These are phyloP conservation scores for Claviceps arundinis DNA, from an alignment of 2,329 filamentous ascomycete species.

Conservation along the genomic window DNA sequence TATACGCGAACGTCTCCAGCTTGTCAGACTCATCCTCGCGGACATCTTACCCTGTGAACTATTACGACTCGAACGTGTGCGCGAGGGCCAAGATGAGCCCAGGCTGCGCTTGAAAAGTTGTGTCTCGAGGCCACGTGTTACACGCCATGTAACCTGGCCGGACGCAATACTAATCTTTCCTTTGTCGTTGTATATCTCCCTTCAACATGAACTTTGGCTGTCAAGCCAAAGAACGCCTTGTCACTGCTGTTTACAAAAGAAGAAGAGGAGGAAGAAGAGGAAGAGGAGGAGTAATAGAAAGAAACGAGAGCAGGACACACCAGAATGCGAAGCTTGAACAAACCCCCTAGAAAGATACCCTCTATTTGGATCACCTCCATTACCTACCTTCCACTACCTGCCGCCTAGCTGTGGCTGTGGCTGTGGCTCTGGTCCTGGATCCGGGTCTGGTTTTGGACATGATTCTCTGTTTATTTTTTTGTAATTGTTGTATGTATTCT, in stretches of 20 bases:
- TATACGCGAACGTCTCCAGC: too few species aligned
- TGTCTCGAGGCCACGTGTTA: neutral
- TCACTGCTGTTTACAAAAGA: neutral
- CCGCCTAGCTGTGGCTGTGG: too few species aligned
- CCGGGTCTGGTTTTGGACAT: too few species aligned
- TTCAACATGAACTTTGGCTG: constrained; percentile 1
- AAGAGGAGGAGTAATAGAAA: neutral
- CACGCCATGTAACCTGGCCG: neutral
- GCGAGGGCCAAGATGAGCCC: too few species aligned
- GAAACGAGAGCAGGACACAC: neutral
- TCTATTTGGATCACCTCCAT: constrained; percentile 17
- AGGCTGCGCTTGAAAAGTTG: too few species aligned
- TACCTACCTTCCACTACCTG: neutral
- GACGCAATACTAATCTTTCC: neutral
- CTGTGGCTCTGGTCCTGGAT: too few species aligned
- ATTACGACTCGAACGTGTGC: too few species aligned
- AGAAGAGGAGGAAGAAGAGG: neutral
- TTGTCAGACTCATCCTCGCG: too few species aligned
- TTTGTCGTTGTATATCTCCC: constrained; percentile 1
- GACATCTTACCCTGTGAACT: too few species aligned
- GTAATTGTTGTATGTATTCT: too few species aligned
- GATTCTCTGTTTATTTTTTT: too few species aligned
- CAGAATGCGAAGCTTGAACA: constrained; percentile 17
- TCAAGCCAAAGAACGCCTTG: neutral
- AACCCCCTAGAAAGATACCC: constrained; percentile 26